phyloP scores from a whole-genome alignment of 441 rosid genomes.

The Erodium moschatum region DNA sequence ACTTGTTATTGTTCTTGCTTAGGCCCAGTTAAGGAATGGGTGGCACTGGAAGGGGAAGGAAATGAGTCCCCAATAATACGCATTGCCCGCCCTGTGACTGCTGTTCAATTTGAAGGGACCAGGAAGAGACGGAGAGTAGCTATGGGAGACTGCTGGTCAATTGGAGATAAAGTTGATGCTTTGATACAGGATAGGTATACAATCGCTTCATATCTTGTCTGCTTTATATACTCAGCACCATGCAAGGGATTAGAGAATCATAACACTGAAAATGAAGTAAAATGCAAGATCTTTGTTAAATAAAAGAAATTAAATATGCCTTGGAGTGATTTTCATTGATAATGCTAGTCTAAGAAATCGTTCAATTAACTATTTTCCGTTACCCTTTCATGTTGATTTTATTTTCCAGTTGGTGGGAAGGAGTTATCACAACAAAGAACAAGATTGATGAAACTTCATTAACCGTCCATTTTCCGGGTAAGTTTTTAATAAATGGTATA shows the following conservation, averaged over 20 bases:
- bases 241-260: background rate
- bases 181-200: constrained; percentile 77
- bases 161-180: constrained; percentile 86
- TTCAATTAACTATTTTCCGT: too few relatives aligned
- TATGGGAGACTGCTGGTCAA: constrained; percentile 65
- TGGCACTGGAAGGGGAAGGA: constrained; percentile 50
- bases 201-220: too few relatives aligned
- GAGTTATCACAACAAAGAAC: constrained; percentile 66
- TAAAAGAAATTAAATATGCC: background rate
- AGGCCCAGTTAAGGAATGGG: constrained; percentile 84
- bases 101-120: constrained; percentile 76
- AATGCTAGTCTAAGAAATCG: too few relatives aligned
- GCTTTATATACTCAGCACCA: too few relatives aligned
- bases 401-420: constrained; percentile 82
- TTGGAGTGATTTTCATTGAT: too few relatives aligned
- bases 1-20: constrained; percentile 33
- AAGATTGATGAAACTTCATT: constrained; percentile 61
- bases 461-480: constrained; percentile 78
- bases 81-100: constrained; percentile 41
- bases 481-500: background rate
- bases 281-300: background rate
- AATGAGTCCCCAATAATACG: constrained; percentile 66
- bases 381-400: constrained; percentile 16
- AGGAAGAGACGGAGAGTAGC: constrained; percentile 94
- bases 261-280: background rate